Evolutionary conservation across 768 basidiomycete species (phyloP), one percentile per base, ranked within the genome.

Genomic region (Calvatia gigantea): DNA sequence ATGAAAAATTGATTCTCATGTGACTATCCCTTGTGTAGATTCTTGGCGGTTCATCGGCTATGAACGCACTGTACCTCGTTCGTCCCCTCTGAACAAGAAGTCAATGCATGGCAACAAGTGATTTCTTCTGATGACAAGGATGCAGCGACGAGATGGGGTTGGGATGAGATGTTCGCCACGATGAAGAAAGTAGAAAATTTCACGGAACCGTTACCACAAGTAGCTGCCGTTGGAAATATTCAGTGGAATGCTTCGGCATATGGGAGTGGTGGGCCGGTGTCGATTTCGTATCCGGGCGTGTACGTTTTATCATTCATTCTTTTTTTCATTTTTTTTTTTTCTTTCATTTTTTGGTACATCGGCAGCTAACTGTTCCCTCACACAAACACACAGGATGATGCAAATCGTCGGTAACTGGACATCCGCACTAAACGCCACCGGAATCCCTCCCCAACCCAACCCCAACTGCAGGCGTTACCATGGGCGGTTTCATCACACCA

Each of bases 51-150:
- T 81, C 78, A 1, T 76, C 82, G 31, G 83, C 83, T 4, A 75
- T 85, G 62, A 87, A 87, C 69, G 83, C 82, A 27, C 71, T 85
- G 70, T 85, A 82, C 69, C 72, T 78, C 60, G 75, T 82, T 31
- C 74, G 79, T n/a, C n/a, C 79, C 80, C 4, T 73, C 73, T 32
- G 61, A 68, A 50, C 55, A 71, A 45, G 82, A 83, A 61, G 60
- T 82, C 54, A 73, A 83, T 58, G 67, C 74, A 2, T 81, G 77
- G 76, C 58, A 69, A 0, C 37, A 57, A 6, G 61, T 81, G 35
- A 69, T 79, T 62, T 59, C 68, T 60, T 59, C 70, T 29, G 58
- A 66, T 28, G 66, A 64, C 33, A 64, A 62, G 33, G 59, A 61
- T 21, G 64, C 56, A n/a, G 63, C 70, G 0, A 58, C 58, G 1